Conservation (phyloP, 225 moss, liverwort and hornwort species). For the Marchantia polymorpha region DNA sequence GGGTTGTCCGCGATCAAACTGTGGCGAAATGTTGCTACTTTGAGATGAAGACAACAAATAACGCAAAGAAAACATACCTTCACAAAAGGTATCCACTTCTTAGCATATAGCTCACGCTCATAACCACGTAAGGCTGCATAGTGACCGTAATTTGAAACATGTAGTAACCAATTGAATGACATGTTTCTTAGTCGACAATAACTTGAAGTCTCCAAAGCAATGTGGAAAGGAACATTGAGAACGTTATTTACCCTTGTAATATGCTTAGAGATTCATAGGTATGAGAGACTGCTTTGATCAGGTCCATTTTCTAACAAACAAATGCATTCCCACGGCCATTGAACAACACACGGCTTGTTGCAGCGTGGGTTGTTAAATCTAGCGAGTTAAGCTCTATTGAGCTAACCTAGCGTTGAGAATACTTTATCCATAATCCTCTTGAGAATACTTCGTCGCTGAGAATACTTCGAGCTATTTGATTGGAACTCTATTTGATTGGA, state of each 20-base stretch:
- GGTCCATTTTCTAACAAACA: slow-evolving; percentile 63
- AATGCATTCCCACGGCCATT: slow-evolving; percentile 93
- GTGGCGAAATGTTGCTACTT: background rate
- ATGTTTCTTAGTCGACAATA: no score
- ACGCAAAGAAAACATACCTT: slow-evolving; percentile 38
- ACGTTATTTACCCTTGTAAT: no score
- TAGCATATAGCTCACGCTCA: slow-evolving; percentile 76
- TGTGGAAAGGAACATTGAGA: background rate
- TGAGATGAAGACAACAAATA: background rate
- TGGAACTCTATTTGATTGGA: no score
- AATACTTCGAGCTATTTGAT: no score
- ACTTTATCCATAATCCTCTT: no score
- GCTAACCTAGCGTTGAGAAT: no score
- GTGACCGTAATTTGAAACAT: background rate
- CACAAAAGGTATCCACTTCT: slow-evolving; percentile 94
- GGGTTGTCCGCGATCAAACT: background rate
- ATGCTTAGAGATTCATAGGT: background rate
- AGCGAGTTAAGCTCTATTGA: no score
- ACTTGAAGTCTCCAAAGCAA: background rate
- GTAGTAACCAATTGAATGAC: background rate
- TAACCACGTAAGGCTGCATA: slow-evolving; percentile 65
- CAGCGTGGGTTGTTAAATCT: no score
- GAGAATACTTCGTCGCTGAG: no score
- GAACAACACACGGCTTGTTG: no score
- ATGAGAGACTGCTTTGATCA: slow-evolving; percentile 55